These are phyloP conservation scores for Morella rubra DNA, from an alignment of 306 rosid species.

Conservation along the genomic window DNA sequence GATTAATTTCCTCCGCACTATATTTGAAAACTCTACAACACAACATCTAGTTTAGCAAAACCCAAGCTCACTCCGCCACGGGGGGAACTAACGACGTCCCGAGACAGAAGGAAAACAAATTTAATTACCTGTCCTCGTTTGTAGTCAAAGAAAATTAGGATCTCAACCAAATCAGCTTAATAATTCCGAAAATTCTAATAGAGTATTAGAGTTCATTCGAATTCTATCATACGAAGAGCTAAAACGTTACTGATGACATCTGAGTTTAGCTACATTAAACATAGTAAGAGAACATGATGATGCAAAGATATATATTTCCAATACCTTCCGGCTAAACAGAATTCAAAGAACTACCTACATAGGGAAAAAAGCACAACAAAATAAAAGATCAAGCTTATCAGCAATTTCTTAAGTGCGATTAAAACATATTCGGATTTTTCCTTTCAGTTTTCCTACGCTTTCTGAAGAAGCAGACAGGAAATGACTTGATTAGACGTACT, in stretches of 20 bases:
- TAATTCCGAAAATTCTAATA: too few relatives aligned
- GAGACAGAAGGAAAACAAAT: neutral
- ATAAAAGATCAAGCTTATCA: neutral
- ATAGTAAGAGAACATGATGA: neutral
- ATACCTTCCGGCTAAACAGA: neutral
- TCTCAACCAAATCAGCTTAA: neutral
- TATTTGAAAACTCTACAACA: slow-evolving; percentile 61
- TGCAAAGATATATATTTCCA: neutral
- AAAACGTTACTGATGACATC: neutral
- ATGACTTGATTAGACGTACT: slow-evolving; percentile 36
- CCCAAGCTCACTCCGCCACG: neutral
- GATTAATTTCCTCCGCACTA: slow-evolving; percentile 66
- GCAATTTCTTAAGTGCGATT: neutral
- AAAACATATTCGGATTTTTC: neutral
- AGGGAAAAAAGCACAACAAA: neutral
- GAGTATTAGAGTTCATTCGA: neutral
- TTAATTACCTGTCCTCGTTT: neutral
- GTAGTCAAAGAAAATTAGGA: neutral
- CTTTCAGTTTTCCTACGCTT: neutral
- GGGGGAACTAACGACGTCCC: neutral
- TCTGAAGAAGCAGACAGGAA: neutral
- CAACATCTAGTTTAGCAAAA: slow-evolving; percentile 13
- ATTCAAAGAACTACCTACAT: neutral
- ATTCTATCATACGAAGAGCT: too few relatives aligned
- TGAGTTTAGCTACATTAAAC: neutral